phyloP scores from a whole-genome alignment of 352 stramenopile species.

The Pythium aquatile region DNA sequence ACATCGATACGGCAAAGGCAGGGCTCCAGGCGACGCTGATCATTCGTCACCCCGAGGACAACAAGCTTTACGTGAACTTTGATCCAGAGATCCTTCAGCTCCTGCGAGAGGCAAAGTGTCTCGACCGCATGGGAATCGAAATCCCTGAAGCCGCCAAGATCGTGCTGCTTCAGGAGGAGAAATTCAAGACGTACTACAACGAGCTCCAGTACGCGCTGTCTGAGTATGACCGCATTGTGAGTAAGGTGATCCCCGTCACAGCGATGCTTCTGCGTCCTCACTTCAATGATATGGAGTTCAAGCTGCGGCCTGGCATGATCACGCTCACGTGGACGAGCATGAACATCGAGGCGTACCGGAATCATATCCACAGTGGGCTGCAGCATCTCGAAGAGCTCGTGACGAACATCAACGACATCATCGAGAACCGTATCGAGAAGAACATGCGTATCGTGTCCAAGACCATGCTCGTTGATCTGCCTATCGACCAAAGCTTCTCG shows the following conservation, averaged over 20 bases:
- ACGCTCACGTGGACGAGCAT: conserved; percentile 99
- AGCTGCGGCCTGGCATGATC: conserved; percentile 97
- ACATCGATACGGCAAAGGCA: conserved; percentile 97
- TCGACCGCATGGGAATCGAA: conserved; percentile 98
- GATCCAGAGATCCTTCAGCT: conserved; percentile 98
- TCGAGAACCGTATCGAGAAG: conserved; percentile 99
- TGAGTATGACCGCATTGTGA: conserved; percentile 97
- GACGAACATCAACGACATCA: conserved; percentile 99
- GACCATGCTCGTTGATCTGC: conserved; percentile 96
- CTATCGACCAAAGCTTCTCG: conserved; percentile 95
- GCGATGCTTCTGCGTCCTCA: conserved; percentile 94
- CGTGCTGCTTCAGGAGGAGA: conserved; percentile 97
- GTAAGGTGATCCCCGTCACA: conserved; percentile 97
- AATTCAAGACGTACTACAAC: conserved; percentile 99
- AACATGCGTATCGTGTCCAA: conserved; percentile 98
- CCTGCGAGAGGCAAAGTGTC: conserved; percentile 96
- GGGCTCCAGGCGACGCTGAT: conserved; percentile 98
- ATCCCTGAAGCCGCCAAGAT: conserved; percentile 98
- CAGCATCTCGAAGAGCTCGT: conserved; percentile 97
- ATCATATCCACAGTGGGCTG: conserved; percentile 90
- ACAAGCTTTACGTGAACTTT: conserved; percentile 99
- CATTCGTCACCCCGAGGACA: conserved; percentile 97
- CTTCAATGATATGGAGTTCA: conserved; percentile 99
- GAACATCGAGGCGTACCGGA: conserved; percentile 99
- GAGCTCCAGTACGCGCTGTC: conserved; percentile 96